Conservation (phyloP, 2,329 filamentous ascomycete genomes). For the Nemania sp. region DNA sequence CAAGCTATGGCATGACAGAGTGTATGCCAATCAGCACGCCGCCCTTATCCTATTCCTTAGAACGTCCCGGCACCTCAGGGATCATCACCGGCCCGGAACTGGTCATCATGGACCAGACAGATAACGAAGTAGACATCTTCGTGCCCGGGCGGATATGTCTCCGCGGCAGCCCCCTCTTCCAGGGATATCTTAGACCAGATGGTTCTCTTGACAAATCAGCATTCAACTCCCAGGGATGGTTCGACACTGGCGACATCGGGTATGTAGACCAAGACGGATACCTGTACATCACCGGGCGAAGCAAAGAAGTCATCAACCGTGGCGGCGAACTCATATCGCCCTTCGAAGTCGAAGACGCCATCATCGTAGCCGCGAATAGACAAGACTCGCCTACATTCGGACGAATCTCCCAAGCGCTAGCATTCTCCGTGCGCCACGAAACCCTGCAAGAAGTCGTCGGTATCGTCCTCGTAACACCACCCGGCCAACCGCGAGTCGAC, state of each 20-base stretch:
- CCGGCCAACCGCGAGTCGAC: conserved; percentile 48
- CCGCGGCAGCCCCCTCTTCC: conserved; percentile 54
- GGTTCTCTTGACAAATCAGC: conserved; percentile 48
- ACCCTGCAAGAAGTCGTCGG: conserved; percentile 61
- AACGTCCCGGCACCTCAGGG: conserved; percentile 57
- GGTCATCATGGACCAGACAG: conserved; percentile 50
- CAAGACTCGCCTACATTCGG: conserved; percentile 49
- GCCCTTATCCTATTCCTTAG: conserved; percentile 54
- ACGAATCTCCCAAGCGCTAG: conserved; percentile 52
- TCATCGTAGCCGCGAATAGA: conserved; percentile 50
- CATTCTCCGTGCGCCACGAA: conserved; percentile 56
- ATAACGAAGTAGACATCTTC: conserved; percentile 36
- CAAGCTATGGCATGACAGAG: conserved; percentile 63
- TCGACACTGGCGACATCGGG: conserved; percentile 58
- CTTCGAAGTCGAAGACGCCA: conserved; percentile 61
- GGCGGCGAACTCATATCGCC: conserved; percentile 63
- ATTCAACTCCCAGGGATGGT: conserved; percentile 55
- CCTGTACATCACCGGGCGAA: conserved; percentile 58
- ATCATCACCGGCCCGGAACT: conserved; percentile 56
- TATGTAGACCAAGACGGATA: conserved; percentile 55
- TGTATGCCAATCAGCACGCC: conserved; percentile 63
- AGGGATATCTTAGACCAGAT: conserved; percentile 51
- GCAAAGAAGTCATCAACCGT: conserved; percentile 60
- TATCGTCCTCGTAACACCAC: conserved; percentile 53
- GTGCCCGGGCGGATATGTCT: conserved; percentile 54